phyloP scores from a whole-genome alignment of 306 rosid species.

The Cicer bijugum region DNA sequence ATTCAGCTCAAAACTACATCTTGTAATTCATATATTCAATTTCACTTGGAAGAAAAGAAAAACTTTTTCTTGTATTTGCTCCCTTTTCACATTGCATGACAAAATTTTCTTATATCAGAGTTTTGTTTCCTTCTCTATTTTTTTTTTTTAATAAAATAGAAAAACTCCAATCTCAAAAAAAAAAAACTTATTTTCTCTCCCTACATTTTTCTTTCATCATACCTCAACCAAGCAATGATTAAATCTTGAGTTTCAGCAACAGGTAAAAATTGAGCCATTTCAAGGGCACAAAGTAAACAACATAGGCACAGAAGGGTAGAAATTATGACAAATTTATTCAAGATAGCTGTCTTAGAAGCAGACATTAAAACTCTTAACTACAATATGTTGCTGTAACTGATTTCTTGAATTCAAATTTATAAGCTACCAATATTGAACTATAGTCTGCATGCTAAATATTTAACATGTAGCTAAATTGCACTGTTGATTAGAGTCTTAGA shows the following conservation, averaged over 20 bases:
- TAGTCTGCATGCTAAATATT: slow-evolving; percentile 16
- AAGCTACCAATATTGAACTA: slow-evolving; percentile 37
- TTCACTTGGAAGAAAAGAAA: background rate
- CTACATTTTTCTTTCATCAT: too few species aligned
- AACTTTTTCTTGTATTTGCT: too few species aligned
- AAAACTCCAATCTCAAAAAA: too few species aligned
- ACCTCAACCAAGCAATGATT: background rate
- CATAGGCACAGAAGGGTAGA: slow-evolving; percentile 12
- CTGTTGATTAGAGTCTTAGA: slow-evolving; percentile 40
- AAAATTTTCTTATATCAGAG: too few species aligned
- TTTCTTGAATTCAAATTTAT: slow-evolving; percentile 46
- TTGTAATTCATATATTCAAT: background rate
- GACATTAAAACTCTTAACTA: slow-evolving; percentile 41
- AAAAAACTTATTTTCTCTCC: too few species aligned
- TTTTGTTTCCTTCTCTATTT: too few species aligned
- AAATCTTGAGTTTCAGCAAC: background rate
- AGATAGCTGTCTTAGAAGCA: slow-evolving; percentile 30
- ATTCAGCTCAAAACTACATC: background rate
- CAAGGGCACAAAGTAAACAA: slow-evolving; percentile 19
- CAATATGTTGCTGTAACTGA: slow-evolving; percentile 27
- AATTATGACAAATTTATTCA: slow-evolving; percentile 47
- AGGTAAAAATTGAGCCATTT: background rate
- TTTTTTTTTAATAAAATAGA: too few species aligned
- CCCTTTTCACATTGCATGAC: too few species aligned
- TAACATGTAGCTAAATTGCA: slow-evolving; percentile 41